phyloP scores from a whole-genome alignment of 2,329 filamentous ascomycete genomes.

The Pestalotiopsis sp. region DNA sequence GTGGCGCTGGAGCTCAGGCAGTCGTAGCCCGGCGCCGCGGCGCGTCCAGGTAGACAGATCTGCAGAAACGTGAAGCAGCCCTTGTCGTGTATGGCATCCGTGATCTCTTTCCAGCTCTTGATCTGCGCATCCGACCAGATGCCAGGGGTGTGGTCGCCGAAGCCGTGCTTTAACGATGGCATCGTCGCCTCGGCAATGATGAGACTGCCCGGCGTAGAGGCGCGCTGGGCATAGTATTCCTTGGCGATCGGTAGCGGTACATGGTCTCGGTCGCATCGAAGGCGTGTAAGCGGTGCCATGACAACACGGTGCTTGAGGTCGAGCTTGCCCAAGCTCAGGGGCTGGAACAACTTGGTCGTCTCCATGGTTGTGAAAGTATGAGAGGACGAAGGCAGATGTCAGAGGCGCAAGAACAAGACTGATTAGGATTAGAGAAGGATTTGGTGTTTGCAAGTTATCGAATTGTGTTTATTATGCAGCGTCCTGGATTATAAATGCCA shows the following conservation, averaged over 20 bases:
- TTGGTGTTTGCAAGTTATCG: not conserved
- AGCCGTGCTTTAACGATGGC: conserved; percentile 45
- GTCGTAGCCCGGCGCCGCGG: conserved; percentile 35
- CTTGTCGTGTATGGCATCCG: conserved; percentile 57
- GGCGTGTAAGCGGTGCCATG: conserved; percentile 51
- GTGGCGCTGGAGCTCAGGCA: conserved; percentile 18
- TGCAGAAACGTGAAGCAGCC: conserved; percentile 61
- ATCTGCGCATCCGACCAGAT: conserved; percentile 54
- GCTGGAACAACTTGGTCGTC: conserved; percentile 36
- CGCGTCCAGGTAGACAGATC: conserved; percentile 61
- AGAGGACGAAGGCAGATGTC: not conserved
- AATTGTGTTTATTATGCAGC: not conserved
- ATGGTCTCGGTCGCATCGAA: conserved; percentile 42
- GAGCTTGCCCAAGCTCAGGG: conserved; percentile 43
- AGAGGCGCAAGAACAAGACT: not conserved
- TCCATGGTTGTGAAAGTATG: not conserved
- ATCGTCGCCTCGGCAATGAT: conserved; percentile 57
- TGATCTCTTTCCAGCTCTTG: conserved; percentile 54
- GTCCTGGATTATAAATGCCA: not conserved
- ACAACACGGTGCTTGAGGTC: conserved; percentile 50
- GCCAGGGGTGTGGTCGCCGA: conserved; percentile 48
- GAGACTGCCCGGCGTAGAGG: conserved; percentile 40
- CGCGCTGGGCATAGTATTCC: conserved; percentile 44
- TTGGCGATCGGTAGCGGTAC: conserved; percentile 32
- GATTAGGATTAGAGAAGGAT: not conserved